Conservation (phyloP, 768 basidiomycete species). For the Pleurotus tuoliensis region DNA sequence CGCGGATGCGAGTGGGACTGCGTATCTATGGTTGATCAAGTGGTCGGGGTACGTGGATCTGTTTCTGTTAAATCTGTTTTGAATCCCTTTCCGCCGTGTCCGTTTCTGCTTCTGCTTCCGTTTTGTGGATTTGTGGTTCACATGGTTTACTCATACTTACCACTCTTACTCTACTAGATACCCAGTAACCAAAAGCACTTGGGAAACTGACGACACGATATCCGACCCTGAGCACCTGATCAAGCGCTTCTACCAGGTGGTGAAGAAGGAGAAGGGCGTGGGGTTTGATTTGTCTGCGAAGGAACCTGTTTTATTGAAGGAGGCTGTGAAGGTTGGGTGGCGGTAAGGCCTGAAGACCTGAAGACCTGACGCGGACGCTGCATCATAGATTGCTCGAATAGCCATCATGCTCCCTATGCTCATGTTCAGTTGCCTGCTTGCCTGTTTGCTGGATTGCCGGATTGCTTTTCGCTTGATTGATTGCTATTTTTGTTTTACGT, state of each 20-base stretch:
- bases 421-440: too few relatives aligned
- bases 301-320: conserved; percentile 24
- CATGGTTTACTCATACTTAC: too few relatives aligned
- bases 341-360: too few relatives aligned
- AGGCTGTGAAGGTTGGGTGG: conserved; percentile 30
- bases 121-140: too few relatives aligned
- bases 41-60: conserved; percentile 30
- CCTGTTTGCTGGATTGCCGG: too few relatives aligned
- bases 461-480: too few relatives aligned
- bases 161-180: conserved; percentile 22
- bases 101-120: too few relatives aligned
- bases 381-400: too few relatives aligned
- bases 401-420: too few relatives aligned
- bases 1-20: neutral
- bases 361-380: too few relatives aligned
- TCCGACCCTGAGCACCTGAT: conserved; percentile 23
- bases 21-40: conserved; percentile 32
- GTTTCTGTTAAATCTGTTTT: neutral
- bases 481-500: too few relatives aligned
- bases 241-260: conserved; percentile 24
- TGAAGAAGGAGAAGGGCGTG: conserved; percentile 21
- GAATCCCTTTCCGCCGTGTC: too few relatives aligned
- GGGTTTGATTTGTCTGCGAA: conserved; percentile 20
- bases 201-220: conserved; percentile 29
- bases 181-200: conserved; percentile 27